Percentiles rank a stretch among this genome's conserved stretches.
These are phyloP conservation scores for Chrysosporium queenslandicum DNA, from an alignment of 2,329 filamentous ascomycete genomes.

Conservation along the genomic window DNA sequence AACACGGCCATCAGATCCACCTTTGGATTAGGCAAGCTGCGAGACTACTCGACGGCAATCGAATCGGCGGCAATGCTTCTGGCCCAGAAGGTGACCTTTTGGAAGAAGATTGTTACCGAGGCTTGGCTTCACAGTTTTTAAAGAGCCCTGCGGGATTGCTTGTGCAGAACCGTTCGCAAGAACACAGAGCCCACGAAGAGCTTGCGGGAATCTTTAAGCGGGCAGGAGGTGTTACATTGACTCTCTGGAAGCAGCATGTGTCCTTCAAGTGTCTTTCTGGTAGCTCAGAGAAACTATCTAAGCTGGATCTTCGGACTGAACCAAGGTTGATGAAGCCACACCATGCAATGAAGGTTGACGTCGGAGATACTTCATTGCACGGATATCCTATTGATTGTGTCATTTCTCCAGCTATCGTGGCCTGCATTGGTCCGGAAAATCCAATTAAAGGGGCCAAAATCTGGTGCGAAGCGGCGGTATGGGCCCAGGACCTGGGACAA, in stretches of 20 bases:
- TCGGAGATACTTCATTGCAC: background rate
- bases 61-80: background rate
- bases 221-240: background rate
- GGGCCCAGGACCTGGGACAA: background rate
- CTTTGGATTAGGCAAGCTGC: conserved; percentile 2
- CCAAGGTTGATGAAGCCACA: conserved; percentile 9
- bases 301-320: conserved; percentile 1
- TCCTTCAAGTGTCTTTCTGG: background rate
- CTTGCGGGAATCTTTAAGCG: background rate
- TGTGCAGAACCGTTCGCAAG: background rate
- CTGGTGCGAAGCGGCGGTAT: conserved; percentile 12
- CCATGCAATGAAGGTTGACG: background rate
- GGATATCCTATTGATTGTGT: conserved; percentile 9
- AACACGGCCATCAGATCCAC: background rate
- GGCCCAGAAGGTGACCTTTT: background rate
- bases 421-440: background rate
- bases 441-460: background rate
- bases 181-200: background rate
- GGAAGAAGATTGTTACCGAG: background rate
- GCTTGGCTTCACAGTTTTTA: background rate
- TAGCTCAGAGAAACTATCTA: background rate
- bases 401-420: conserved; percentile 12
- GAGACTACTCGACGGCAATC: background rate
- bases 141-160: background rate
- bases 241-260: background rate